Conservation (phyloP, 2,329 filamentous ascomycete genomes). For the Arthrobotrys iridis region DNA sequence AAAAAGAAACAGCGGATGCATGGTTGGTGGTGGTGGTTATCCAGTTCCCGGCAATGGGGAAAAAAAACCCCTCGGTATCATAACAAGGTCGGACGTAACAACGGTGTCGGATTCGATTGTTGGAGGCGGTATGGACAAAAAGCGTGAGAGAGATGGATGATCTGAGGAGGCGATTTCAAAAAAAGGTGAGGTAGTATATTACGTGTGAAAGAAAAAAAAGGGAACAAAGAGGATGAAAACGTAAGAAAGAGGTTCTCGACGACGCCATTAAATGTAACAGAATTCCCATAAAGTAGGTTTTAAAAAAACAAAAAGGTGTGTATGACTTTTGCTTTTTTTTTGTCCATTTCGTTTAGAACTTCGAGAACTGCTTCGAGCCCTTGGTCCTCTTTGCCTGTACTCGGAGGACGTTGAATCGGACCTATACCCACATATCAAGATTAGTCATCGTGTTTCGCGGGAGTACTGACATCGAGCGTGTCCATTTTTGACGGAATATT, state of each 20-base stretch:
- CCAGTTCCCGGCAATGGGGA: conserved; percentile 23
- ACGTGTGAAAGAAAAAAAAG: conserved; percentile 34
- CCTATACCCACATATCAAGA: conserved; percentile 65
- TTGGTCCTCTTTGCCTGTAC: conserved; percentile 98
- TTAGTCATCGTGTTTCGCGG: not conserved
- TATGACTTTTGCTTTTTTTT: conserved; percentile 4
- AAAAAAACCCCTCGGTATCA: conserved; percentile 32
- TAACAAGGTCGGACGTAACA: conserved; percentile 23
- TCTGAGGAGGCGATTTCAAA: conserved; percentile 3
- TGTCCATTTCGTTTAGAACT: conserved; percentile 87
- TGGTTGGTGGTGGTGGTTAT: not conserved
- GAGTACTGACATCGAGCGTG: not conserved
- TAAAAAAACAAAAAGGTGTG: conserved; percentile 34
- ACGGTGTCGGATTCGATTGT: not conserved
- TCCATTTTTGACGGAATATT: conserved; percentile 19
- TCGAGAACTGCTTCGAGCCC: conserved; percentile 96
- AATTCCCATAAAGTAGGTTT: conserved; percentile 46
- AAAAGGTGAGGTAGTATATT: conserved; percentile 46
- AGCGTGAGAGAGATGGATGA: not conserved
- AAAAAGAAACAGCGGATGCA: not conserved
- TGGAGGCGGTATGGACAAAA: conserved; percentile 29
- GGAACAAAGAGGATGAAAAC: not conserved
- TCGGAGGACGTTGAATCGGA: conserved; percentile 99
- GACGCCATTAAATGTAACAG: conserved; percentile 55
- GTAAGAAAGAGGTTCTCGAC: conserved; percentile 44